Percentiles rank a stretch among this genome's conserved stretches.
These are phyloP conservation scores for Psilocybe subaeruginosa DNA, from an alignment of 768 basidiomycete genomes.

Conservation along the genomic window DNA sequence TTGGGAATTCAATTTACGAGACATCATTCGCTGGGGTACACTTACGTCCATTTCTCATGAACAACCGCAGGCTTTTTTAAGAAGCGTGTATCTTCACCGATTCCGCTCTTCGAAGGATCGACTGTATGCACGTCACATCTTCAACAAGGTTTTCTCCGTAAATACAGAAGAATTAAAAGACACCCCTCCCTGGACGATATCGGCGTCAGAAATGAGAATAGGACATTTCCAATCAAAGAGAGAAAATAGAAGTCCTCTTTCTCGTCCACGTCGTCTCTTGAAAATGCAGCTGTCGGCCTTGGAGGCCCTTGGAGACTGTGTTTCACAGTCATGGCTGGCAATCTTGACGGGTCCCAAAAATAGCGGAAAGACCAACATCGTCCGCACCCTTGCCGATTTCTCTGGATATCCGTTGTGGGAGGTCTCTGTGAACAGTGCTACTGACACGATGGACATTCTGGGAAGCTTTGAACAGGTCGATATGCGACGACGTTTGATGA, in stretches of 20 bases:
- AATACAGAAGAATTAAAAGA: slow-evolving; percentile 24
- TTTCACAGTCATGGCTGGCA: slow-evolving; percentile 83
- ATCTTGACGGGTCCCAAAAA: slow-evolving; percentile 79
- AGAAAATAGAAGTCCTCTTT: slow-evolving; percentile 33
- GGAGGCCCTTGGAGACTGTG: slow-evolving; percentile 75
- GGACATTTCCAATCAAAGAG: slow-evolving; percentile 59
- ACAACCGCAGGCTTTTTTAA: slow-evolving; percentile 67
- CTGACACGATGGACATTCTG: slow-evolving; percentile 92
- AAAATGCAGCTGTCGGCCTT: slow-evolving; percentile 66
- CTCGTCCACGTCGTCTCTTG: slow-evolving; percentile 52
- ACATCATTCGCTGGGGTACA: slow-evolving; percentile 87
- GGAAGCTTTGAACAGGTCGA: slow-evolving; percentile 96
- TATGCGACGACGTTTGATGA: slow-evolving; percentile 38
- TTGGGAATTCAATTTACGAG: slow-evolving; percentile 98
- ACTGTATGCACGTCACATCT: slow-evolving; percentile 48
- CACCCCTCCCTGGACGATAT: slow-evolving; percentile 42
- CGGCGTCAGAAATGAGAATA: slow-evolving; percentile 58
- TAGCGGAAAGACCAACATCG: slow-evolving; percentile 80
- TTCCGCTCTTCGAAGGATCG: slow-evolving; percentile 82
- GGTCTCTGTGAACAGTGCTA: slow-evolving; percentile 80
- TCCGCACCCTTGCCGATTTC: slow-evolving; percentile 69
- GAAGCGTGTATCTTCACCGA: slow-evolving; percentile 80
- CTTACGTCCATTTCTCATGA: slow-evolving; percentile 36
- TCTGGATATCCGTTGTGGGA: slow-evolving; percentile 73
- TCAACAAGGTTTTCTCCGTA: slow-evolving; percentile 52